Conservation (phyloP, 768 basidiomycete genomes). For the Termitomyces sp. region DNA sequence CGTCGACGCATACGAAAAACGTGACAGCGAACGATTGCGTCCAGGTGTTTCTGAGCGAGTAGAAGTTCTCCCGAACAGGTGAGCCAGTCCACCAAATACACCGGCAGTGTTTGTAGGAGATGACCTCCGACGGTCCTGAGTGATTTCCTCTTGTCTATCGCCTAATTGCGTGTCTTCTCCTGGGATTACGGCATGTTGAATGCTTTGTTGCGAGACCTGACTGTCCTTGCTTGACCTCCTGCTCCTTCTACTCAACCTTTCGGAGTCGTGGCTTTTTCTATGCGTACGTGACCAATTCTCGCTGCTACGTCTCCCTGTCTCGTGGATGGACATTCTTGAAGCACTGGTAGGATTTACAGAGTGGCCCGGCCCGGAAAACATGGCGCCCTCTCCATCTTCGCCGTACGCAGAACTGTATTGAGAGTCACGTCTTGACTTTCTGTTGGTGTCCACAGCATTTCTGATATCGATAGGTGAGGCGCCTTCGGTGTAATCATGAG, state of each 20-base stretch:
- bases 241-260: slow-evolving; percentile 22
- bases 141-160: slow-evolving; percentile 19
- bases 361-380: slow-evolving; percentile 77
- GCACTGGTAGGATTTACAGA: slow-evolving; percentile 70
- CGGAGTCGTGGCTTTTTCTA: slow-evolving; percentile 46
- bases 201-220: slow-evolving; percentile 33
- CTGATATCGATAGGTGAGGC: slow-evolving; percentile 74
- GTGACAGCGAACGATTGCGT: slow-evolving; percentile 48
- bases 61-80: slow-evolving; percentile 52
- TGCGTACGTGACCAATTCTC: slow-evolving; percentile 44
- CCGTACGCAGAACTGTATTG: slow-evolving; percentile 54
- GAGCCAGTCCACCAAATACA: slow-evolving; percentile 62
- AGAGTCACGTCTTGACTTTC: slow-evolving; percentile 60
- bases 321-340: slow-evolving; percentile 70
- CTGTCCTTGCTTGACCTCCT: slow-evolving; percentile 44
- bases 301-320: slow-evolving; percentile 49
- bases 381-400: slow-evolving; percentile 54
- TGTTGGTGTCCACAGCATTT: slow-evolving; percentile 45
- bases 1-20: slow-evolving; percentile 45
- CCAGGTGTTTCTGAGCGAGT: slow-evolving; percentile 32
- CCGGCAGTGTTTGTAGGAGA: slow-evolving; percentile 32
- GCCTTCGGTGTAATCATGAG: slow-evolving; percentile 80
- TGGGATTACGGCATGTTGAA: slow-evolving; percentile 24
- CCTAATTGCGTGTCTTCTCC: slow-evolving; percentile 21
- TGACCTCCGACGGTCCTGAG: slow-evolving; percentile 24